Conservation (phyloP, 2,329 filamentous ascomycete species). For the Dactylellina parvicollis region DNA sequence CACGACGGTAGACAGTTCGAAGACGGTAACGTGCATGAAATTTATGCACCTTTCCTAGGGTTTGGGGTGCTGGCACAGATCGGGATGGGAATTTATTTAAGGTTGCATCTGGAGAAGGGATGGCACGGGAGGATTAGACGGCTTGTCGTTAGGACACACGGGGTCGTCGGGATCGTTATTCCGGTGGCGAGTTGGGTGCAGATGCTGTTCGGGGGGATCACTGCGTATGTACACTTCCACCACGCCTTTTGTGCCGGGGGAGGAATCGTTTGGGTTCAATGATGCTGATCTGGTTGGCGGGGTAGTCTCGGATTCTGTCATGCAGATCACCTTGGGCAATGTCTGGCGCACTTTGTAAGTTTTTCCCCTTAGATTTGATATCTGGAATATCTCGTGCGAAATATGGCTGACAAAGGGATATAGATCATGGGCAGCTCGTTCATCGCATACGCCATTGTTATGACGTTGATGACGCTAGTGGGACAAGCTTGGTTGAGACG, state of each 20-base stretch:
- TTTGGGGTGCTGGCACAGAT: conserved; percentile 80
- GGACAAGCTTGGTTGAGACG: conserved; percentile 87
- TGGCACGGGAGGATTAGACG: conserved; percentile 81
- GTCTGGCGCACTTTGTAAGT: conserved; percentile 80
- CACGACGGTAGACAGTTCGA: conserved; percentile 90
- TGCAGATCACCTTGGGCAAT: conserved; percentile 89
- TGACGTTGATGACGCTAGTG: conserved; percentile 85
- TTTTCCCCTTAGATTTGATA: background rate
- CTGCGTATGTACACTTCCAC: conserved; percentile 65
- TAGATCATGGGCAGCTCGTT: conserved; percentile 95
- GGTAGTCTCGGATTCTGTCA: conserved; percentile 82
- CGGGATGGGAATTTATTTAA: conserved; percentile 83
- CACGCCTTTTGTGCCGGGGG: background rate
- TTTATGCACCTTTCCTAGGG: conserved; percentile 83
- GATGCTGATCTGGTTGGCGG: background rate
- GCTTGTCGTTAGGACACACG: conserved; percentile 77
- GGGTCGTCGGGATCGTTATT: conserved; percentile 84
- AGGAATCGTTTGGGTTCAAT: background rate
- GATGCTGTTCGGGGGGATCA: conserved; percentile 96
- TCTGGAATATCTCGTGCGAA: background rate
- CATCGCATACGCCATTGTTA: conserved; percentile 87
- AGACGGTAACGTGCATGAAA: conserved; percentile 76
- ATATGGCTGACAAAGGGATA: background rate
- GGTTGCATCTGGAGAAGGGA: conserved; percentile 85
- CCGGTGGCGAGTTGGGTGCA: conserved; percentile 89